These are phyloP conservation scores for Thuidium tamariscinum DNA, from an alignment of 225 moss, liverwort and hornwort species.

Conservation along the genomic window DNA sequence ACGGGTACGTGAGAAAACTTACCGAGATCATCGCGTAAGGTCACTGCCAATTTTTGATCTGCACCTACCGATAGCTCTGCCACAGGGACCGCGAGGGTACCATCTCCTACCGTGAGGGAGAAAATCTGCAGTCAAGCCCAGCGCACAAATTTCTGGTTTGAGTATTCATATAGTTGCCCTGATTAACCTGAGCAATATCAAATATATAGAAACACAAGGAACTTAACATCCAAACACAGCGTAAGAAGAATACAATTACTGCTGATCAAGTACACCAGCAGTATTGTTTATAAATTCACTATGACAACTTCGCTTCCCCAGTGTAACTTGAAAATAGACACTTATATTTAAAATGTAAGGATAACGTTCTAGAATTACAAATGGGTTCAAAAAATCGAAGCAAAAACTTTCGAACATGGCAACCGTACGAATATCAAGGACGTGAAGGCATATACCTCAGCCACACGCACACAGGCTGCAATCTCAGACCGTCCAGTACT, in stretches of 20 bases:
- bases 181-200: neutral
- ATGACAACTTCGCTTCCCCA: neutral
- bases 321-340: neutral
- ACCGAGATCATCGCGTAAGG: constrained; percentile 82
- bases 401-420: neutral
- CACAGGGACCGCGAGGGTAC: constrained; percentile 65
- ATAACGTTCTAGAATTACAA: neutral
- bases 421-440: neutral
- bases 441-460: constrained; percentile 37
- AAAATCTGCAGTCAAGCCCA: constrained; percentile 38
- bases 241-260: neutral
- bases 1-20: neutral
- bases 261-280: neutral
- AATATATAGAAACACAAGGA: neutral
- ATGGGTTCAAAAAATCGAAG: neutral
- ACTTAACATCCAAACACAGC: neutral
- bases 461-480: constrained; percentile 86
- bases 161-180: neutral
- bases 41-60: constrained; percentile 56
- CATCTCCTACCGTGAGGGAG: constrained; percentile 70
- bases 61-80: constrained; percentile 82
- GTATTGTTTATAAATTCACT: neutral
- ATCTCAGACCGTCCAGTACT: constrained; percentile 84
- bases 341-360: neutral
- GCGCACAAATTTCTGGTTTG: neutral